Base-by-base conservation (phyloP, 495 filamentous ascomycete species). In the Pseudomonodictys pantanalensis region DNA sequence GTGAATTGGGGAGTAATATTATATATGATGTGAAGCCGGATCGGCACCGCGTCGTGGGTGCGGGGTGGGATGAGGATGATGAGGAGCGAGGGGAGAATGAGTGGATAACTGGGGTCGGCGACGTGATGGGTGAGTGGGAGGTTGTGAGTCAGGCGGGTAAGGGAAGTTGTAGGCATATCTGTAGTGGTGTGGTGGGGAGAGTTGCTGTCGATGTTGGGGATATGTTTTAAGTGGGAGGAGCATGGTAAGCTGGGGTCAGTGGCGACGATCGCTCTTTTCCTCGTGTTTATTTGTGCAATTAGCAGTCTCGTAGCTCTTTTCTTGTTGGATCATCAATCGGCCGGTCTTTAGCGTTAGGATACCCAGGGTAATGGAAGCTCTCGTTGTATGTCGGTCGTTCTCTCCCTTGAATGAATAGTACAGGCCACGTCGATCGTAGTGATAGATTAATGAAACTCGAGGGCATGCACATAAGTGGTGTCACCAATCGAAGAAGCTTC, bases 21-120 rank as follows among this genome's bases (percentile, higher is more conserved):
- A 53, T 61, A n/a, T 90, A 89, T 56, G 73, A 70, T 11, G 68
- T 90, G 12, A 66, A 74, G 41, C 78, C 85, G 1, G 84, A 88
- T 57, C 11, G 45, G 32, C 24, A n/a, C 25, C 7, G 52, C 22
- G 44, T 20, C 15, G 52, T 3, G 23, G 43, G 22, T 22, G 35
- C 9, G 64, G 76, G 0, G 79, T 78, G 9, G 84, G 79, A 22
- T 75, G 71, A 17, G 81, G 51, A 56, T 10, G 29, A 29, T 28
- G 55, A 43, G 10, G 39, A 86, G 43, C 79, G 81, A 39, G 20
- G 1, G 1, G 56, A 17, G 9, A 51, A 81, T 80, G 3, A 56
- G 26, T 63, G 60, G 60, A 66, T 87, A 33, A 72, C 84, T 0
- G 73, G 76, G n/a, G 73, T 85, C 42, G 68, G 67, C 9, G 82